phyloP scores from a whole-genome alignment of 2,329 filamentous ascomycete species.

The Nemania abortiva region DNA sequence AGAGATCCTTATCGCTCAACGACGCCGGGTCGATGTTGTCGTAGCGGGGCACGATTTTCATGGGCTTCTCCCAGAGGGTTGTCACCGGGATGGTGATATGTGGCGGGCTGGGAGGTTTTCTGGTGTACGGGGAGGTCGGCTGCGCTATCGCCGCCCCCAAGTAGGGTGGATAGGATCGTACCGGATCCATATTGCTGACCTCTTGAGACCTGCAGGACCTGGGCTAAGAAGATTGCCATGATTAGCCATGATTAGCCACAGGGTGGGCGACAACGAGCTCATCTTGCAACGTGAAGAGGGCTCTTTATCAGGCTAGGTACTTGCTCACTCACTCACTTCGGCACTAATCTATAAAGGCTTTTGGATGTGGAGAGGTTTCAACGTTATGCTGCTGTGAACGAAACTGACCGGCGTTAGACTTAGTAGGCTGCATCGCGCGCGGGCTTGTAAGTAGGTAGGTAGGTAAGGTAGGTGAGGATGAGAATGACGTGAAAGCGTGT shows the following conservation, averaged over 20 bases:
- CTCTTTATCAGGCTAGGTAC: too few species aligned
- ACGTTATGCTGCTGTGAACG: too few species aligned
- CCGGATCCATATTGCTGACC: neutral
- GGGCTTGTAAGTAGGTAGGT: neutral
- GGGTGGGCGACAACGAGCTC: too few species aligned
- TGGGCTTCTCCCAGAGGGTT: constrained; percentile 33
- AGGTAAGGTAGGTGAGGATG: neutral
- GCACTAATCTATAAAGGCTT: too few species aligned
- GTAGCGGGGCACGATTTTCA: constrained; percentile 57
- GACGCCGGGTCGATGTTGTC: constrained; percentile 56
- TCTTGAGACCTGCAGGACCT: too few species aligned
- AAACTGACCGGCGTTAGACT: neutral
- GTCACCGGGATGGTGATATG: constrained; percentile 39
- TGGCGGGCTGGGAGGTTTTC: constrained; percentile 48
- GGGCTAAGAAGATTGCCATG: too few species aligned
- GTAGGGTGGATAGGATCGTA: neutral
- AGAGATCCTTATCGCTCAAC: constrained; percentile 59
- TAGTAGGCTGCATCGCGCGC: neutral
- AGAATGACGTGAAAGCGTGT: neutral
- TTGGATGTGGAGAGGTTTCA: neutral
- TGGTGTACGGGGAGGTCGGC: constrained; percentile 45
- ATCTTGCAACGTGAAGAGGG: too few species aligned
- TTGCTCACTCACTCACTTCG: neutral
- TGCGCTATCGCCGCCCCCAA: constrained; percentile 7
- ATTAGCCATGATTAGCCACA: too few species aligned